Base-by-base conservation (phyloP, 495 filamentous ascomycete species). In the Cryomyces minteri region DNA sequence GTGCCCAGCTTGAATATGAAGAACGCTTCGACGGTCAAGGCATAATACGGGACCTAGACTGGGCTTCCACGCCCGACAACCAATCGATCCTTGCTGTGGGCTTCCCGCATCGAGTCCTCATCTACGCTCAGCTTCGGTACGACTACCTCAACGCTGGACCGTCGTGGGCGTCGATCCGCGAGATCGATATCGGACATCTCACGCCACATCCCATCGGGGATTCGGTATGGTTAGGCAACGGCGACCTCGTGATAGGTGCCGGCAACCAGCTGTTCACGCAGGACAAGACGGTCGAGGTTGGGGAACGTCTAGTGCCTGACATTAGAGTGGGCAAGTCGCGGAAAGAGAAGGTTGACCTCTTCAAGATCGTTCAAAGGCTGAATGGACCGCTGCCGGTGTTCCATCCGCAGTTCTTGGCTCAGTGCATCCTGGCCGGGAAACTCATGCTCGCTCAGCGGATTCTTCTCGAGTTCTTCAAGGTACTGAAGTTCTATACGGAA, bases 131-230 rank as follows among this genome's bases (percentile, higher is more conserved):
- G 59, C 79, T 94, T 64, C 80, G 88, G 25, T 96, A 88, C 55
- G 88, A 96, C 58, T 94, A 96, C 54, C 64, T 94, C 37, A 82
- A 88, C 48, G 76, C 84, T 44, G 80, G 79, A n/a, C 82, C 88
- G 5, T 85, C 88, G 2, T 96, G 88, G 88, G 82, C 82, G 8
- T 67, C 77, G 18, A 80, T 94, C 48, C 65, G 84, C 47, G 82
- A 94, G 54, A 82, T 94, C 37, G 75, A 69, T 53, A 90, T 84
- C 43, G 70, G 79, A 44, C 77, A 86, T 48, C 67, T 88, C 36
- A 93, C 88, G 28, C 84, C 87, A 37, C 84, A 93, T 55, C 86
- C 84, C 0, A 94, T 99, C 47, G 85, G 85, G 4, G 88, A 94
- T 54, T 88, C 86, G 5, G 80, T 79, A 33, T 99, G 90, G 90